Evolutionary conservation across 257 asterid genomes (phyloP), one percentile per base, ranked within the genome.

Genomic region (Anisodus acutangulus): DNA sequence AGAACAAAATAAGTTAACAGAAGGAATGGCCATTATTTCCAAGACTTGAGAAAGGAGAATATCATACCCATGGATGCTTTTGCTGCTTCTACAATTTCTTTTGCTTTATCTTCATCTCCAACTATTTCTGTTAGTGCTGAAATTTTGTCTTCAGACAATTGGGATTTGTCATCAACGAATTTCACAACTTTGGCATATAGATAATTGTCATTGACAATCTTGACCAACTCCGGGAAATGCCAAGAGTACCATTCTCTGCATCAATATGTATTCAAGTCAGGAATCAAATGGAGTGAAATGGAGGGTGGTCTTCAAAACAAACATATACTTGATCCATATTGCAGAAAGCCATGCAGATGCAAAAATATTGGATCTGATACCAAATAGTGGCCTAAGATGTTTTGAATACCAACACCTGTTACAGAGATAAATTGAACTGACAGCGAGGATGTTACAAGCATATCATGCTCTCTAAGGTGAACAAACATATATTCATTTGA

Each of bases 241-340:
- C 99, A 96, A 3, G 97, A 92, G 88, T 96, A 96, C 98, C 99
- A 96, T 86, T 96, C 99, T 86, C 99, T 96, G 89, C 86, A 89
- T n/a, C 41, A 82, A 79, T 83, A 51, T 68, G 17, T 31, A 76
- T 43, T 53, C 80, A 68, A 54, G 12, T 45, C 47, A 62, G 72
- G 37, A 67, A 22, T 51, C 80, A 13, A 31, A 63, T 9, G 59
- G 39, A 76, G 12, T 45, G 39, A 71, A 19, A 10, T 45, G 49
- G 9, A 76, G 8, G 8, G 31, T 19, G 2, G 64, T 1, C 35
- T 31, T 31, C 35, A 31, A 31, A 31, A 31, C 35, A 31, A 31
- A 31, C 35, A 31, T 13, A 53, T 26, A 13, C 0, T 53, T 26
- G 16, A 26, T 31, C 15, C 7, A 8, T 78, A 78, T 76, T 76